Base-by-base conservation (phyloP, 257 asterid species). In the Ocimum tenuiflorum region DNA sequence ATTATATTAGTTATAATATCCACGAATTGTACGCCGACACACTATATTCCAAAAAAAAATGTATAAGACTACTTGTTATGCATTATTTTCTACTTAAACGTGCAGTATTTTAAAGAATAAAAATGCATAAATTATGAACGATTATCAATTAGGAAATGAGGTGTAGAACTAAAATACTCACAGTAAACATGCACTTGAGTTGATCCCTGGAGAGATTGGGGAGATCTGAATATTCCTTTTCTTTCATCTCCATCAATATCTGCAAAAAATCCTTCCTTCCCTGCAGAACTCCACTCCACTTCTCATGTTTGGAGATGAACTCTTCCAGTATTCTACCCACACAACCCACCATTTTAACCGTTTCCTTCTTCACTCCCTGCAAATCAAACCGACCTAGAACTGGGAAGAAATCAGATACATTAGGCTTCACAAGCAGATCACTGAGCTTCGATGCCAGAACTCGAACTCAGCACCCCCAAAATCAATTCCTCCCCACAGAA, bases 401-500 rank as follows among this genome's bases (percentile, higher is more conserved):
- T n/a, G n/a, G n/a, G n/a, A n/a, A n/a, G n/a, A n/a, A n/a, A n/a
- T n/a, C n/a, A 68, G 59, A 71, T 3, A 80, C 49, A 59, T 83
- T 80, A 0, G 86, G 83, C 63, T 63, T 66, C 12, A 62, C 81
- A 0, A 78, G 0, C 11, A 63, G 12, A 18, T 65, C 52, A 0
- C 24, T 0, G 13, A 70, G 7, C 49, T 73, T 48, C 0, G 60
- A 0, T 42, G 65, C 67, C n/a, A 65, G 33, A 6, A 47, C 63
- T 52, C 59, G 11, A 83, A 74, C 56, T 74, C 78, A 0, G 62
- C 71, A 9, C 69, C 66, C 39, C 39, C 73, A 0, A 56, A 29
- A 13, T 67, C 36, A 0, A 69, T 68, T 14, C 80, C 66, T 0
- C 89, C 86, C 83, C 83, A 78, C 43, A 78, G 3, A 73, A 83